A percentile compares a stretch with the other conserved stretches of the same genome.
phyloP scores from a whole-genome alignment of 1,139 yeast species.

The Geotrichum aggregatum region DNA sequence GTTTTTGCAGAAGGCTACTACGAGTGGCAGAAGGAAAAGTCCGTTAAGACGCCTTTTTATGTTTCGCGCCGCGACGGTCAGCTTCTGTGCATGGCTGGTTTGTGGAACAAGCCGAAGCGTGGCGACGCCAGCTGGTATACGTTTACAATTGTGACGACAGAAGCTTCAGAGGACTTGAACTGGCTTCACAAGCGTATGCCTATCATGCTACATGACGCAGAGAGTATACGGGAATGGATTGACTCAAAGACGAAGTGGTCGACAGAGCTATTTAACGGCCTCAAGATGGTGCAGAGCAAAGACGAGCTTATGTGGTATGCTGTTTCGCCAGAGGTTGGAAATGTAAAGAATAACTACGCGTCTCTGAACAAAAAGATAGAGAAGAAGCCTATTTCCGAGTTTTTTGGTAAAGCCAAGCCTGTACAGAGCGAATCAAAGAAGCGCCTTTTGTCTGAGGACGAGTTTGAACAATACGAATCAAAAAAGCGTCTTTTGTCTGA shows the following conservation, averaged over 20 bases:
- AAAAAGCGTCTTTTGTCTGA: background rate
- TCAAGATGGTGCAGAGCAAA: background rate
- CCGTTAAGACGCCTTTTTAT: constrained; percentile 56
- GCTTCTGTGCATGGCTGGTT: constrained; percentile 67
- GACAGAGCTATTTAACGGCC: background rate
- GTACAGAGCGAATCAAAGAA: background rate
- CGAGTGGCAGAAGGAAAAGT: constrained; percentile 56
- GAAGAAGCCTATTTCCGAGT: constrained; percentile 26
- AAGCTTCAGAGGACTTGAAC: constrained; percentile 50
- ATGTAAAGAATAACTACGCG: constrained; percentile 48
- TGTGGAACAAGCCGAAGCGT: constrained; percentile 46
- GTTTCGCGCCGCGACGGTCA: constrained; percentile 51
- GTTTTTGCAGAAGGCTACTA: constrained; percentile 80
- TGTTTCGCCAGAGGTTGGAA: constrained; percentile 66
- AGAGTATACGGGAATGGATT: constrained; percentile 58
- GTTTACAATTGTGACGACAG: constrained; percentile 70
- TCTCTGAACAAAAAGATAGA: constrained; percentile 43
- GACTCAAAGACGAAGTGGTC: constrained; percentile 41
- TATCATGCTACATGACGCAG: constrained; percentile 30
- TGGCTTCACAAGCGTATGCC: constrained; percentile 84
- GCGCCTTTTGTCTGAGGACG: background rate
- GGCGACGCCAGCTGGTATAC: constrained; percentile 42
- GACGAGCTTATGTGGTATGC: constrained; percentile 47
- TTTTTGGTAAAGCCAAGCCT: constrained; percentile 22
- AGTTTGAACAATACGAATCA: background rate